Evolutionary conservation across 805 yeast genomes (phyloP), one percentile per base, ranked within the genome.

Genomic region (Starmerella riodocensis): DNA sequence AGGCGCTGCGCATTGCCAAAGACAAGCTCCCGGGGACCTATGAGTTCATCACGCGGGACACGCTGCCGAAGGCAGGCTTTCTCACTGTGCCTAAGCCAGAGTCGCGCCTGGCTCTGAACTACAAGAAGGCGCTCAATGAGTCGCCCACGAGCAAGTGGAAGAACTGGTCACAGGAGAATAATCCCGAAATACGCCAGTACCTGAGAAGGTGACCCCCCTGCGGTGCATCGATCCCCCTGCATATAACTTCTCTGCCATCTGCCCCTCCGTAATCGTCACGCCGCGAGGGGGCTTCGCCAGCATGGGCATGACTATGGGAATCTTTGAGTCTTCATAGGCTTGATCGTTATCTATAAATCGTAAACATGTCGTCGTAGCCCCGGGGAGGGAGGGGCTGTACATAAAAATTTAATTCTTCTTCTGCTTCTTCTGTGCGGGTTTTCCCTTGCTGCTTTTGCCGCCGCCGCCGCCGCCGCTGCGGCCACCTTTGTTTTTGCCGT

Each of bases 1-100:
- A 88, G 52, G 91, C 93, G 0, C 71, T 68, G 53, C 72, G 94
- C 59, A 80, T 84, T 59, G 95, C 95, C 4, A 78, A 88, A 31
- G 84, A 76, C 46, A 88, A 88, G 57, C 69, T 91, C 41, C 98
- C 98, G 0, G 97, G 97, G 13, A 70, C 74, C 35, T 86, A 78
- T 62, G 97, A 88, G 62, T 78, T 88, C 54, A 74, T 88, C 31
- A 74, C 40, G 67, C 61, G 49, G 69, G 70, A 19, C 67, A 80
- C 29, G 62, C 71, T 42, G 28, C 73, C 85, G 25, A 76, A 93
- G 63, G 77, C 78, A 12, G 83, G 94, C 18, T 63, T 81, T 42
- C 69, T 71, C 32, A 55, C 67, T 24, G 74, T 76, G 39, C 41
- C 47, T 19, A 43, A 45, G n/a, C 62, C 64, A 38, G 69, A 67